Conservation (phyloP, 2,329 filamentous ascomycete species). For the Ustulina deusta region DNA sequence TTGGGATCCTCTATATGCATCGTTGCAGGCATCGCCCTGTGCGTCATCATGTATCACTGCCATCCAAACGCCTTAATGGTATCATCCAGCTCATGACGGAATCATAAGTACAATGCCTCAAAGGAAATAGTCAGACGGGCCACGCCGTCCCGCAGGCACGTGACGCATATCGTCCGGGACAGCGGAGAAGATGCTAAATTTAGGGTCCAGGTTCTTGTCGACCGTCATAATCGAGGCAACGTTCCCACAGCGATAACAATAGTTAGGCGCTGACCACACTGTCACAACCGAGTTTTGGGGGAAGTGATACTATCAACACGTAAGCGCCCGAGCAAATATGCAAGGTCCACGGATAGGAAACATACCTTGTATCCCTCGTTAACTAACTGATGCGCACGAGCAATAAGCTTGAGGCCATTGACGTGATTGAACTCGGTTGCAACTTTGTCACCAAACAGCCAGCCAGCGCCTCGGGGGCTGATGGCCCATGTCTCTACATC, state of each 20-base stretch:
- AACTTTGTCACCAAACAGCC: constrained; percentile 97
- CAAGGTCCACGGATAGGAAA: constrained; percentile 66
- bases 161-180: constrained; percentile 88
- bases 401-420: constrained; percentile 94
- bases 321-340: constrained; percentile 44
- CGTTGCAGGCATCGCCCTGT: constrained; percentile 23
- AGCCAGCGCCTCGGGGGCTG: constrained; percentile 94
- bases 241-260: constrained; percentile 95
- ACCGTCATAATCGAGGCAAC: constrained; percentile 97
- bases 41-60: constrained; percentile 35
- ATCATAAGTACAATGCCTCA: constrained; percentile 52
- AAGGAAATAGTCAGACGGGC: constrained; percentile 78
- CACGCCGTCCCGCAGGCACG: constrained; percentile 77
- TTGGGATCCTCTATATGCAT: constrained; percentile 39
- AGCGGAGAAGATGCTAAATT: constrained; percentile 91
- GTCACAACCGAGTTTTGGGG: constrained; percentile 95
- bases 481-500: constrained; percentile 97
- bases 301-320: constrained; percentile 80
- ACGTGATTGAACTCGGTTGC: constrained; percentile 98
- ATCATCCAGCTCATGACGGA: constrained; percentile 46
- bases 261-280: constrained; percentile 97
- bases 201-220: constrained; percentile 84
- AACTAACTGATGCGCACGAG: constrained; percentile 96
- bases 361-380: constrained; percentile 96
- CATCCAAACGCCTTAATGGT: constrained; percentile 47